A percentile compares a stretch with the other conserved stretches of the same genome.
phyloP scores from a whole-genome alignment of 805 yeast species.

The Metschnikowia kunwiensis region DNA sequence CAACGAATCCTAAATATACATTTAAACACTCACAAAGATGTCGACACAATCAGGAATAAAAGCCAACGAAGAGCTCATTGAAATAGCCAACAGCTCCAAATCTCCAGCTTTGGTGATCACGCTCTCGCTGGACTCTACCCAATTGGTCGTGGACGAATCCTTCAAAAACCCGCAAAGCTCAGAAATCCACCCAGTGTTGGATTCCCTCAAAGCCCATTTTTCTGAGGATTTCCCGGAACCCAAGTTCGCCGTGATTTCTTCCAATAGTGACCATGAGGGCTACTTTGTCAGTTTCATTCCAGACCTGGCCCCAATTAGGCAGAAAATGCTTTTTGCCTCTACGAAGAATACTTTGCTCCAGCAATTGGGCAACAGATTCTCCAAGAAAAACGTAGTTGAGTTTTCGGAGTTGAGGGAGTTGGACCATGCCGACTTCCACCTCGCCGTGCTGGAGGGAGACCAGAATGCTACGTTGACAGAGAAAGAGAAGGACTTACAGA shows the following conservation, averaged over 20 bases:
- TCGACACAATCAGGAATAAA: slow-evolving; percentile 45
- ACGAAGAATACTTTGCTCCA: slow-evolving; percentile 74
- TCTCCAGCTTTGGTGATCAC: slow-evolving; percentile 29
- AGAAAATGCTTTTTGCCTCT: slow-evolving; percentile 93
- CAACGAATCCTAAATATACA: no score
- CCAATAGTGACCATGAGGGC: slow-evolving; percentile 14
- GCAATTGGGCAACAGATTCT: slow-evolving; percentile 65
- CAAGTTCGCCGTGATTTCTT: slow-evolving; percentile 28
- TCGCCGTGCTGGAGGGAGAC: slow-evolving; percentile 13
- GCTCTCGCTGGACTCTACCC: slow-evolving; percentile 32
- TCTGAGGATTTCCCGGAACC: slow-evolving; percentile 33
- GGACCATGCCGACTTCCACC: slow-evolving; percentile 44
- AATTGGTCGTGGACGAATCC: slow-evolving; percentile 29
- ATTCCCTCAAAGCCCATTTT: slow-evolving; percentile 22
- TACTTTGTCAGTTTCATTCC: slow-evolving; percentile 84
- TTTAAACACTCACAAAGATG: no score
- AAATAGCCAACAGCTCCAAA: slow-evolving; percentile 40
- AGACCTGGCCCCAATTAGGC: slow-evolving; percentile 73
- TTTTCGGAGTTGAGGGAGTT: slow-evolving; percentile 59
- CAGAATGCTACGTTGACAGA: slow-evolving; percentile 50
- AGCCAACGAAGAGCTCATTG: slow-evolving; percentile 41
- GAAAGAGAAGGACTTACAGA: slow-evolving; percentile 52
- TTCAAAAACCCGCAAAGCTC: slow-evolving; percentile 16
- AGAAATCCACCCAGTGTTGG: slow-evolving; percentile 20
- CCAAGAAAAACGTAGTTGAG: slow-evolving; percentile 38